Conservation (phyloP, 768 basidiomycete species). For the Boletus vinaceobasis region DNA sequence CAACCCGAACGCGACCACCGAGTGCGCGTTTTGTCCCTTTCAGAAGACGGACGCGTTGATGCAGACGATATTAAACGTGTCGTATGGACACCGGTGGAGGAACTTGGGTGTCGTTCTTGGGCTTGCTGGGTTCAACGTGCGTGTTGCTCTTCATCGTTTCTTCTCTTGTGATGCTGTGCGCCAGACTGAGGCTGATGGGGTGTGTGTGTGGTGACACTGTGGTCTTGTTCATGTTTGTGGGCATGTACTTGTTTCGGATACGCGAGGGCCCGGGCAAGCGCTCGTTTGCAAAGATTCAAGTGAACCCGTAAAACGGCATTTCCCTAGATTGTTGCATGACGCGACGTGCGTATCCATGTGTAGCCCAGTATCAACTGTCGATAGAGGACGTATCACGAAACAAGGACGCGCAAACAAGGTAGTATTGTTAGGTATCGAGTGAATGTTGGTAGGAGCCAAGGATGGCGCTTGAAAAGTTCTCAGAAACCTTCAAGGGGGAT, state of each 20-base stretch:
- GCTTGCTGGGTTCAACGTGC: not conserved
- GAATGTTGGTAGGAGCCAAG: no score
- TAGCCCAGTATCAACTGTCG: no score
- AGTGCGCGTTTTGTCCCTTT: constrained; percentile 56
- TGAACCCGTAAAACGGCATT: not conserved
- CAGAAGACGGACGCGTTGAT: constrained; percentile 42
- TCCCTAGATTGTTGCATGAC: not conserved
- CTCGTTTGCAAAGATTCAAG: not conserved
- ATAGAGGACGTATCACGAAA: no score
- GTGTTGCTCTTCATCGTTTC: not conserved
- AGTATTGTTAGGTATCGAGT: no score
- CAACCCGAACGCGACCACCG: constrained; percentile 49
- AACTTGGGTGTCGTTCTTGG: constrained; percentile 9
- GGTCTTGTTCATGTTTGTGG: not conserved
- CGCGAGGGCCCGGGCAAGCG: not conserved
- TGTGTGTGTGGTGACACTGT: not conserved
- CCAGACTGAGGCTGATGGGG: no score
- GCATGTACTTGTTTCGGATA: not conserved
- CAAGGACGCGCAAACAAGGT: no score
- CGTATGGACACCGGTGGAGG: constrained; percentile 8
- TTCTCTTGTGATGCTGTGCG: no score
- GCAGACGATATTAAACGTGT: constrained; percentile 2
- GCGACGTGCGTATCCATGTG: no score
- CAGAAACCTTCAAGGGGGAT: no score
- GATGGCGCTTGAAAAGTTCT: no score